A percentile compares a stretch with the other conserved stretches of the same genome.
phyloP scores from a whole-genome alignment of 345 rosid genomes.

The Salix brachista region DNA sequence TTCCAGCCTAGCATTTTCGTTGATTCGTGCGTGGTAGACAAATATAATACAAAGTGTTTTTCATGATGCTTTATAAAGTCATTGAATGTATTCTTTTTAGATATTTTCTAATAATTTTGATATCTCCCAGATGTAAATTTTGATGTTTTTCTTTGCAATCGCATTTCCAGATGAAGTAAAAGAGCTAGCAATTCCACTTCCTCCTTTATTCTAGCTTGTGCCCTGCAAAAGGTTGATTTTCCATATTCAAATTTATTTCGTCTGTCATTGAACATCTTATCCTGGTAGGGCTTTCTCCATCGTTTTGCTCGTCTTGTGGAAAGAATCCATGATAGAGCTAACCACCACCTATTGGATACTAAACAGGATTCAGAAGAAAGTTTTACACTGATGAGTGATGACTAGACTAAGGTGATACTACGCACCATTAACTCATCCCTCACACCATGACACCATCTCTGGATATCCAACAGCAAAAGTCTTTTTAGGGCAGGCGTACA shows the following conservation, averaged over 20 bases:
- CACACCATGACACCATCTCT: background rate
- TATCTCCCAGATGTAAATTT: no score
- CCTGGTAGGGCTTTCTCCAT: background rate
- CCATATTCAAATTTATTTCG: background rate
- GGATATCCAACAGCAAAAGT: slow-evolving; percentile 10
- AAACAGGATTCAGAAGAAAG: background rate
- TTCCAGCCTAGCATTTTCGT: no score
- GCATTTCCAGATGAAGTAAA: no score
- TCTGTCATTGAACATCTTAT: background rate
- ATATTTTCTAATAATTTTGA: no score
- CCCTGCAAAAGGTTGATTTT: background rate
- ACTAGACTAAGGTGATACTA: background rate
- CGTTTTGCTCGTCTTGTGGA: background rate
- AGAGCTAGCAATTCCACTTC: background rate
- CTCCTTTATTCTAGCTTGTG: background rate
- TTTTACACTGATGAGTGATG: background rate
- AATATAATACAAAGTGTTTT: background rate
- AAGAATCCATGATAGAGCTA: background rate
- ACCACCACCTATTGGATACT: background rate
- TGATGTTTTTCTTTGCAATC: no score
- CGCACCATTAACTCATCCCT: background rate
- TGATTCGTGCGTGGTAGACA: background rate
- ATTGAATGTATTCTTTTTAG: no score
- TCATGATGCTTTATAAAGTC: no score
- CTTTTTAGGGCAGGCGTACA: background rate